Base-by-base conservation (phyloP, 2,329 filamentous ascomycete genomes). In the Exutisphaerella laricina region DNA sequence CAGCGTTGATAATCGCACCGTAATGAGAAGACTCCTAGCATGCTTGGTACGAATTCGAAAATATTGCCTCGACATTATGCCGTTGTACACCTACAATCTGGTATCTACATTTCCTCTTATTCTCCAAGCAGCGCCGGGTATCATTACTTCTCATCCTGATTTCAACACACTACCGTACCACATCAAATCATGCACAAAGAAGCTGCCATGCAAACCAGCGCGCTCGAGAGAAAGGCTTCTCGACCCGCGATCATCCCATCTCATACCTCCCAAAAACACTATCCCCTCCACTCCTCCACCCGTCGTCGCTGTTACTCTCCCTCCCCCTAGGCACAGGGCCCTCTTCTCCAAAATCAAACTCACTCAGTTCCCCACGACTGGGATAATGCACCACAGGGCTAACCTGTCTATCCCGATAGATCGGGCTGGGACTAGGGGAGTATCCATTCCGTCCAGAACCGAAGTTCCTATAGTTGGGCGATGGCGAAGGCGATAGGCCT, bases 251-350 rank as follows among this genome's bases (percentile, higher is more conserved):
- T 31, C 36, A 48, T 4, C 21, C 30, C 29, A 29, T 26, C n/a
- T 41, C 28, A 23, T 41, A 34, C 26, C 36, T 10, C 12, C 41
- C 21, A 31, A 44, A 44, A n/a, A 34, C 29, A 9, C 2, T 33
- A 28, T 44, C 41, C 14, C 41, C 35, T 26, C 21, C 29, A 8
- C 21, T 31, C 36, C 38, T 32, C 45, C 45, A 44, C 10, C 41
- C 45, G 34, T 48, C 45, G 7, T 37, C 45, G 14, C 45, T 41
- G 32, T 44, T 31, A 14, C 31, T 12, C n/a, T 16, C 29, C n/a
- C 17, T 13, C 8, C 16, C 6, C 33, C 33, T 3, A 10, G 20
- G 17, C 33, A 6, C 20, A 6, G 17, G 17, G 17, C 28, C 43
- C 5, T 34, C 40, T 23, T 37, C 22, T 5, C 23, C 28, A 18